phyloP scores from a whole-genome alignment of 208 protist genomes.

The Sergeia podlipaevii region DNA sequence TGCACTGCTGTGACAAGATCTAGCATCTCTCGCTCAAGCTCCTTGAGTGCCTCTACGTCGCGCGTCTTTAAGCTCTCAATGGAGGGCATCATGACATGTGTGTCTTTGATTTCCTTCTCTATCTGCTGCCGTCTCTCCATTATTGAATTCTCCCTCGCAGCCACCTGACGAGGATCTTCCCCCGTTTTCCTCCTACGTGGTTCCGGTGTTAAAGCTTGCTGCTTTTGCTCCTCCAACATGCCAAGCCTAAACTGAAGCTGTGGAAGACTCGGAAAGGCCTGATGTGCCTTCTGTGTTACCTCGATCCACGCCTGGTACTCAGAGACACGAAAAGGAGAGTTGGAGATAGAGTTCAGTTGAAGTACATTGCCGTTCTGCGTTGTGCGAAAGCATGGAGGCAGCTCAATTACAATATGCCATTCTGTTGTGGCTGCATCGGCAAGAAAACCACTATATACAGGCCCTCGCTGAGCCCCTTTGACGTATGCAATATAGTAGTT shows the following conservation, averaged over 20 bases:
- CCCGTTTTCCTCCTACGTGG: conserved; percentile 44
- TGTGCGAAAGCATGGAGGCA: conserved; percentile 84
- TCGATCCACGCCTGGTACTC: conserved; percentile 89
- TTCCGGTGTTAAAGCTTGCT: conserved; percentile 58
- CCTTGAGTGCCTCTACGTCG: conserved; percentile 67
- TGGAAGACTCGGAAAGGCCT: conserved; percentile 60
- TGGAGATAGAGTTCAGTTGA: conserved; percentile 91
- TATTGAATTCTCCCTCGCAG: conserved; percentile 38
- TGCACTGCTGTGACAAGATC: conserved; percentile 74
- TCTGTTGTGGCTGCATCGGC: conserved; percentile 76
- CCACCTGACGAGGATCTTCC: conserved; percentile 39
- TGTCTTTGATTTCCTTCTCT: conserved; percentile 43
- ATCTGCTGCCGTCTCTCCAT: conserved; percentile 27
- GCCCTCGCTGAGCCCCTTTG: conserved; percentile 68
- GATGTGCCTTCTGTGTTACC: conserved; percentile 45
- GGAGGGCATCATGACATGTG: conserved; percentile 58
- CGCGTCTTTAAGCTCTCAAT: conserved; percentile 47
- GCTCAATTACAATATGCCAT: conserved; percentile 88
- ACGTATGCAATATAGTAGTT: conserved; percentile 89
- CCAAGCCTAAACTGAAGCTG: conserved; percentile 78
- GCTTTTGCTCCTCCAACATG: conserved; percentile 87
- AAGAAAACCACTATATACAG: conserved; percentile 86
- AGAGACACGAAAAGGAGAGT: conserved; percentile 72
- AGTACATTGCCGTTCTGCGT: conserved; percentile 85
- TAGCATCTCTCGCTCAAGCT: conserved; percentile 77